phyloP scores from a whole-genome alignment of 139 green algal genomes.

The Mesostigma viride region DNA sequence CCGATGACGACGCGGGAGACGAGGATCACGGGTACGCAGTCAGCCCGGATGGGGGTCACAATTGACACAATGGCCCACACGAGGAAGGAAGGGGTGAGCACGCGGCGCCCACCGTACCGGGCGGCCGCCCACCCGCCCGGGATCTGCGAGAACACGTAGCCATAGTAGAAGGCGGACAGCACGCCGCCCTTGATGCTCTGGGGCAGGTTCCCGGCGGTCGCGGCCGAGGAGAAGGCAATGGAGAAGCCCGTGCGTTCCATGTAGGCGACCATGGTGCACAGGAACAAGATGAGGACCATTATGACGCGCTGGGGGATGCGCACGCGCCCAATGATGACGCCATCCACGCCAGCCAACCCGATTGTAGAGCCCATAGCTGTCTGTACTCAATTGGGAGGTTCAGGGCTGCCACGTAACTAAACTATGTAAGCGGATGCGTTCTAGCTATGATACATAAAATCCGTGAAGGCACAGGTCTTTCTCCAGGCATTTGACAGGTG shows the following conservation, averaged over 20 bases:
- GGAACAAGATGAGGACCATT: slow-evolving; percentile 44
- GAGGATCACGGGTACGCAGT: slow-evolving; percentile 21
- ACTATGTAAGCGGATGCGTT: too few species aligned
- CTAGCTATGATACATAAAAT: too few species aligned
- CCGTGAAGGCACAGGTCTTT: too few species aligned
- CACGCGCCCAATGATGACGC: slow-evolving; percentile 9
- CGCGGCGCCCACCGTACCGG: slow-evolving; percentile 66
- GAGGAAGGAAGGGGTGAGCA: slow-evolving; percentile 67
- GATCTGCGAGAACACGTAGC: slow-evolving; percentile 82
- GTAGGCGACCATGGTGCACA: slow-evolving; percentile 77
- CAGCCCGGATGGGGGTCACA: slow-evolving; percentile 50
- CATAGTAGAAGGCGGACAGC: slow-evolving; percentile 92
- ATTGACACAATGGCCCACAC: slow-evolving; percentile 65
- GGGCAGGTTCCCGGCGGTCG: slow-evolving; percentile 18
- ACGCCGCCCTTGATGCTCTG: slow-evolving; percentile 69
- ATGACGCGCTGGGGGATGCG: slow-evolving; percentile 21
- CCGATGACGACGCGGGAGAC: slow-evolving; percentile 59
- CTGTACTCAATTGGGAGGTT: too few species aligned
- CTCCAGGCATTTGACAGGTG: too few species aligned
- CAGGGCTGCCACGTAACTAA: too few species aligned
- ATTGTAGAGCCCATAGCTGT: too few species aligned
- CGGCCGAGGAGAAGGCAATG: slow-evolving; percentile 82
- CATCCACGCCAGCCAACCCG: too few species aligned
- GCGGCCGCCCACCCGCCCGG: slow-evolving; percentile 85
- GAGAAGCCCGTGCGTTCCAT: slow-evolving; percentile 91